Evolutionary conservation across 352 stramenopile genomes (phyloP).

Genomic region (Phytophthora crassamura): DNA sequence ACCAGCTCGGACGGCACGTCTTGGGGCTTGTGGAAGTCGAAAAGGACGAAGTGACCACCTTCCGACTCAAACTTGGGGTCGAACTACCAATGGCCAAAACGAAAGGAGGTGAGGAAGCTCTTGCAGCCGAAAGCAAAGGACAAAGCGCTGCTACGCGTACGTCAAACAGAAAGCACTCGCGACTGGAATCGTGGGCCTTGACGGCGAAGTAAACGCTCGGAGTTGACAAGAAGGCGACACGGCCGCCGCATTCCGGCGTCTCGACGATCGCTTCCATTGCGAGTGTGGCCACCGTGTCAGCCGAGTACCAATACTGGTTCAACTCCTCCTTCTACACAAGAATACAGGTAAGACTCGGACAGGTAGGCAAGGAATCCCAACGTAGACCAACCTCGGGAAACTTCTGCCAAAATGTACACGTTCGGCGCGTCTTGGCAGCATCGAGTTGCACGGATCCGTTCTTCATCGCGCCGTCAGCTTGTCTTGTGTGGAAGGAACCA

Average conservation of each 20-base stretch:
- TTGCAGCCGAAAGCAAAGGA: background rate
- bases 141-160: constrained; percentile 37
- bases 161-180: constrained; percentile 89
- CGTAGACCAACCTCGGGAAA: constrained; percentile 61
- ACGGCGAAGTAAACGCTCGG: constrained; percentile 94
- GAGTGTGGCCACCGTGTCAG: constrained; percentile 84
- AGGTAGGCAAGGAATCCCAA: background rate
- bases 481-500: background rate
- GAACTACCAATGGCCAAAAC: constrained; percentile 51
- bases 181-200: constrained; percentile 38
- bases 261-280: constrained; percentile 69
- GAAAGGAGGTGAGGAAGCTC: constrained; percentile 3
- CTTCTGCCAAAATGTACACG: constrained; percentile 68
- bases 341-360: background rate
- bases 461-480: constrained; percentile 12
- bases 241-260: constrained; percentile 35
- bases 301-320: constrained; percentile 98
- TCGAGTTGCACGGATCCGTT: constrained; percentile 9
- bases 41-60: constrained; percentile 77
- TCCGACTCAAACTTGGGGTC: constrained; percentile 83
- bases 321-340: constrained; percentile 87
- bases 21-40: constrained; percentile 91
- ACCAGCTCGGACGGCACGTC: constrained; percentile 60
- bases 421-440: constrained; percentile 1
- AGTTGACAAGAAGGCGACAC: constrained; percentile 94